phyloP scores from a whole-genome alignment of 345 rosid species.

The Kandelia obovata region DNA sequence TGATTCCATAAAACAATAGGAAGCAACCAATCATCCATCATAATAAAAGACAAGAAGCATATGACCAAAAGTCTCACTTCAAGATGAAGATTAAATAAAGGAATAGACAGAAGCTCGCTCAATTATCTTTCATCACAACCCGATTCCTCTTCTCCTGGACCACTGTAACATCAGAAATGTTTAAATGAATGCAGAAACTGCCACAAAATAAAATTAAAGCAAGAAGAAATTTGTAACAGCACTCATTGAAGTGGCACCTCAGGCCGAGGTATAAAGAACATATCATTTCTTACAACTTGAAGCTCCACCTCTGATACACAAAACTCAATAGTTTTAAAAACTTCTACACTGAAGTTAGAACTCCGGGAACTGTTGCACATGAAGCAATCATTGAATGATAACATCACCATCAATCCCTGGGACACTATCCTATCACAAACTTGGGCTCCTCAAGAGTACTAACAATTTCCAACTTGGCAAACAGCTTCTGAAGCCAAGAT shows the following conservation, averaged over 20 bases:
- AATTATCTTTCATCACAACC: slow-evolving; percentile 7
- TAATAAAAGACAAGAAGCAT: slow-evolving; percentile 2
- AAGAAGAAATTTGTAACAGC: not conserved
- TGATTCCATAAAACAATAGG: not conserved
- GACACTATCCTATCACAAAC: too few relatives aligned
- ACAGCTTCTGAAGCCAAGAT: too few relatives aligned
- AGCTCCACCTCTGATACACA: not conserved
- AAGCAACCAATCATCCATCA: slow-evolving; percentile 2
- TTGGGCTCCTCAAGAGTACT: too few relatives aligned
- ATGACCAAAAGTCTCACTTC: not conserved
- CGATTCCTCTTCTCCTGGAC: not conserved
- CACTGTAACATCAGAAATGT: slow-evolving; percentile 4
- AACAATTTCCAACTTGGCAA: too few relatives aligned
- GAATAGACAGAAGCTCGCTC: slow-evolving; percentile 1
- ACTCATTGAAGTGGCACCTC: not conserved
- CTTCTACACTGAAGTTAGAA: not conserved
- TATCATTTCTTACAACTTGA: not conserved
- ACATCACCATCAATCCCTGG: not conserved
- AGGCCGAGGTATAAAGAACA: not conserved
- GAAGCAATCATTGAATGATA: too few relatives aligned
- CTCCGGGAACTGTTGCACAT: not conserved
- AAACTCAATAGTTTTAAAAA: not conserved
- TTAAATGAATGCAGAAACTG: not conserved
- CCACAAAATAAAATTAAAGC: not conserved
- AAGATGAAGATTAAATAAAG: not conserved